Base-by-base conservation (phyloP, 192 early-diverging fungal species). In the Coemansia sp. region DNA sequence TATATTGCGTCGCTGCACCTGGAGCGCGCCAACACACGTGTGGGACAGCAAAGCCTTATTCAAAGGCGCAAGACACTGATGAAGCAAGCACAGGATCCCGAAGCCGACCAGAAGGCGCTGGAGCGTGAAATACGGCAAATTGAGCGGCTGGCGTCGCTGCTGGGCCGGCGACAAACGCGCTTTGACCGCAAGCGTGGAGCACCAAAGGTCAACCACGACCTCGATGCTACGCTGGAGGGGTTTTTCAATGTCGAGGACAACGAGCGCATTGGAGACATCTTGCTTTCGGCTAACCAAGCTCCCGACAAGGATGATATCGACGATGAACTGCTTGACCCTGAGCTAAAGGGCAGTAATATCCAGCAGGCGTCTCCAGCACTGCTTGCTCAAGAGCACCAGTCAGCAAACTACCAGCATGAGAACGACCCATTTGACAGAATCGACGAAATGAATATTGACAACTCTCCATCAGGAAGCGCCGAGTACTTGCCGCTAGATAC, bases 371-470 rank as follows among this genome's bases (percentile, higher is more conserved):
- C 73, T 5, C 18, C 58, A 0, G 66, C 62, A 28, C 59, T 69
- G n/a, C 61, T 69, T 51, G 58, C 55, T n/a, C 60, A 53, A 37
- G 38, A 58, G 14, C 59, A 64, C 47, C 61, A 64, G 47, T 28
- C 40, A 16, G 40, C 21, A 5, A 43, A 60, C 20, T 62, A 59
- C 56, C 56, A 41, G 31, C 38, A 55, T 20, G 44, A 14, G 3
- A 62, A 62, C 41, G 74, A 76, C 56, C 74, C 60, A 5, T 70
- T 76, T 20, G 74, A 76, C 51, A 58, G 55, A 16, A 66, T 76
- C 30, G 74, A 76, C 16, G 60, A 69, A 50, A 66, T 70, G 74
- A 51, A 66, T 17, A 15, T 66, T 46, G 40, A 46, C 20, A 58
- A 59, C 28, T 64, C 64, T 48, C 66, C 57, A 16, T 56, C 74